Conservation (phyloP, 176 grass and related monocot genomes). For the Pharus latifolius region DNA sequence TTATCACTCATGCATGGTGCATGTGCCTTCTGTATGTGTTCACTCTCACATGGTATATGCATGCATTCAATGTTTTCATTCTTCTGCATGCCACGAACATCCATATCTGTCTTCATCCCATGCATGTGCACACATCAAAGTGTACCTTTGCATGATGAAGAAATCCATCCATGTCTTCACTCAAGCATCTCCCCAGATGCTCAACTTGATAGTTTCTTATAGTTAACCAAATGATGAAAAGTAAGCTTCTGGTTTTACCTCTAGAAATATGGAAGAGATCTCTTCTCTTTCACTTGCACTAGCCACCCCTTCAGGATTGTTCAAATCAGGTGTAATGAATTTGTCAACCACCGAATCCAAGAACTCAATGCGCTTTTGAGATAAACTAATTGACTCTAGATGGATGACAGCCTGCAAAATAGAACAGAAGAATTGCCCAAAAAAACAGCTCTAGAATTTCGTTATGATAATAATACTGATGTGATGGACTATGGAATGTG, state of each 20-base stretch:
- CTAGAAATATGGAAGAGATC: slow-evolving; percentile 84
- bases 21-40: no score
- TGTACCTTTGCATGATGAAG: no score
- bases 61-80: no score
- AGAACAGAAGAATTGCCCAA: not conserved
- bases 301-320: slow-evolving; percentile 29
- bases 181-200: not conserved
- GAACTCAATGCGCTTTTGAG: slow-evolving; percentile 57
- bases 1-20: no score
- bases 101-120: no score
- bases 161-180: no score
- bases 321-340: slow-evolving; percentile 55
- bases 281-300: slow-evolving; percentile 85
- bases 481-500: not conserved
- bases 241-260: slow-evolving; percentile 43
- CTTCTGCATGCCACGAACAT: no score
- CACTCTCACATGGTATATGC: no score
- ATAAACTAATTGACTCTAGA: slow-evolving; percentile 70
- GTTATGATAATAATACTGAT: no score
- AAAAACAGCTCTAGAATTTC: no score
- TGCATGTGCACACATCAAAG: no score
- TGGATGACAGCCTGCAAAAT: slow-evolving; percentile 68
- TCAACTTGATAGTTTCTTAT: not conserved
- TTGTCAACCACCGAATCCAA: slow-evolving; percentile 88
- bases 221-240: not conserved